phyloP scores from a whole-genome alignment of 305 asterid genomes.

The Fraxinus platypoda region DNA sequence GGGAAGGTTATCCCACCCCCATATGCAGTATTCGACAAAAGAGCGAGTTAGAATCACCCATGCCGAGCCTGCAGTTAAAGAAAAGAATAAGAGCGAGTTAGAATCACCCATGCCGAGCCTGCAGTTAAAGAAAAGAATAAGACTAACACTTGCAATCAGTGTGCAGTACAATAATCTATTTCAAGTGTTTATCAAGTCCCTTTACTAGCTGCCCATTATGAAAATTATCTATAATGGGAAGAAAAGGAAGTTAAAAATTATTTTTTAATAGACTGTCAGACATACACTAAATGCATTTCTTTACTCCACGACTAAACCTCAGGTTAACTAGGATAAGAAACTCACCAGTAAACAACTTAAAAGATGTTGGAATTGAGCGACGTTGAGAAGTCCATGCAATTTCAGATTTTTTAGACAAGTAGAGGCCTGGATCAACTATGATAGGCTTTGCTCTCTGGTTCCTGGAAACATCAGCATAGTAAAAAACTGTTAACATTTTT shows the following conservation, averaged over 20 bases:
- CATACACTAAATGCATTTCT: background rate
- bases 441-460: conserved; percentile 92
- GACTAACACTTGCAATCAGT: background rate
- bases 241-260: background rate
- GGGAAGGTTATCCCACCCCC: conserved; percentile 95
- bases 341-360: conserved; percentile 84
- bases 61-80: conserved; percentile 83
- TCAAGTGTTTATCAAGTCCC: background rate
- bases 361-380: conserved; percentile 82
- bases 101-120: conserved; percentile 97
- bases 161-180: background rate
- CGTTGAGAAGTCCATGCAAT: conserved; percentile 81
- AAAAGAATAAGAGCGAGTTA: conserved; percentile 77
- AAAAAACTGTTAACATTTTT: background rate
- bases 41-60: conserved; percentile 88
- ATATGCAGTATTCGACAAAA: conserved; percentile 80
- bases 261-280: background rate
- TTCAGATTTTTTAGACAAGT: conserved; percentile 83
- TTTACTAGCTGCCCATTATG: background rate
- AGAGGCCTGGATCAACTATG: conserved; percentile 89
- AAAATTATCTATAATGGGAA: background rate
- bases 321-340: background rate
- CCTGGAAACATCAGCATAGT: conserved; percentile 40
- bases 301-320: background rate
- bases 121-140: conserved; percentile 15